These are phyloP conservation scores for Cryptococcus neoformans DNA, from an alignment of 1,284 basidiomycete genomes.

Conservation along the genomic window DNA sequence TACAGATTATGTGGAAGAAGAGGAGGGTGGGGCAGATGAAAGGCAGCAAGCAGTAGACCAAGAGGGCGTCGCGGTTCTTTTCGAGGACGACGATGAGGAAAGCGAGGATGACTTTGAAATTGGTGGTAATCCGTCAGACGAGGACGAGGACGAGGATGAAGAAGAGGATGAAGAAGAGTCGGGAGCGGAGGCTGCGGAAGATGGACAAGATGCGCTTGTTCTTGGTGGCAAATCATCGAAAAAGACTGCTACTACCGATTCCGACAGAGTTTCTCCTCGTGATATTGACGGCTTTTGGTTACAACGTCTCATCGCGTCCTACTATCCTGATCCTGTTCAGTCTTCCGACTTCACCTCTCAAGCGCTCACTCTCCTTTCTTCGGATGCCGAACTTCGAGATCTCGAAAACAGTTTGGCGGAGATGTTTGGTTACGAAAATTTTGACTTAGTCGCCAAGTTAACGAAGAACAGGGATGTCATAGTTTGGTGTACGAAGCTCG, in stretches of 20 bases:
- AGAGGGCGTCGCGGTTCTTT: conserved; percentile 93
- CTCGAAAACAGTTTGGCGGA: conserved; percentile 98
- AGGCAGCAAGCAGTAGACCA: conserved; percentile 50
- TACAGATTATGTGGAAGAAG: conserved; percentile 90
- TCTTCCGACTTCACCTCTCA: conserved; percentile 85
- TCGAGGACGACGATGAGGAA: conserved; percentile 92
- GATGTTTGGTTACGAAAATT: conserved; percentile 88
- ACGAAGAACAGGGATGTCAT: conserved; percentile 95
- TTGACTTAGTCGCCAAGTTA: conserved; percentile 85
- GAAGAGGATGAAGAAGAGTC: conserved; percentile 53
- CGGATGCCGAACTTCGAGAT: conserved; percentile 86
- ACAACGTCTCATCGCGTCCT: conserved; percentile 84
- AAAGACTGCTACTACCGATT: conserved; percentile 23
- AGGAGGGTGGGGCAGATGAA: conserved; percentile 73
- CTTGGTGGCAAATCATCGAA: conserved; percentile 56
- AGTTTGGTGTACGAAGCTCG: conserved; percentile 97
- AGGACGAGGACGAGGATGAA: conserved; percentile 59
- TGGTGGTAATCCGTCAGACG: conserved; percentile 50
- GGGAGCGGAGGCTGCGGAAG: conserved; percentile 54
- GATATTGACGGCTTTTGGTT: conserved; percentile 98
- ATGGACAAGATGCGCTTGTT: conserved; percentile 56
- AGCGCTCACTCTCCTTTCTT: conserved; percentile 83
- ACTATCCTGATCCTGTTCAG: conserved; percentile 92
- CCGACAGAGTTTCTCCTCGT: conserved; percentile 80
- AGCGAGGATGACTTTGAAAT: conserved; percentile 72